Evolutionary conservation across 2,329 filamentous ascomycete genomes (phyloP), one percentile per base, ranked within the genome.

Genomic region (Volutella citrinella): DNA sequence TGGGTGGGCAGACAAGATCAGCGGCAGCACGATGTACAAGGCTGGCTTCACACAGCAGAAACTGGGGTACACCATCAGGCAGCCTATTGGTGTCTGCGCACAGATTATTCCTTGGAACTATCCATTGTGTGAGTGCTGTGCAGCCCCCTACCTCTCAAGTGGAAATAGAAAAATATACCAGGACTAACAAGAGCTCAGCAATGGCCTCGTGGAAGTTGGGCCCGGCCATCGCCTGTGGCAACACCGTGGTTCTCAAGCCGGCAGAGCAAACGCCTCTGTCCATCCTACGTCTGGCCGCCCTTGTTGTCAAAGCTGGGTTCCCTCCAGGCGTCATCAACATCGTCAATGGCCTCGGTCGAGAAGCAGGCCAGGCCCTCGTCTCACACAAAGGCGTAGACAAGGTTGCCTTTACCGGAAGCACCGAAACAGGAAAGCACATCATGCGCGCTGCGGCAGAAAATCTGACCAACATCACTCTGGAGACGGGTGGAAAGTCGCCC

Each of bases 191-290:
- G n/a, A n/a, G n/a, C n/a, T n/a, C n/a, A n/a, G 68, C 71, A 6
- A 87, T 87, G 80, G 80, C 80, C 10, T 74, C 76, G 2, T 86
- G 82, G 82, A 87, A 87, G 54, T 69, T 87, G 10, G 82, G 80
- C 16, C 84, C 84, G 19, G 77, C 77, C 9, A 51, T 81, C 29
- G 74, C n/a, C n/a, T n/a, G n/a, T n/a, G n/a, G n/a, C n/a, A n/a
- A n/a, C n/a, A n/a, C n/a, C n/a, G n/a, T n/a, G 20, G 66, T 81
- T 19, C 60, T 81, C 26, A 81, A 81, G 61, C 67, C 75, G 12
- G 74, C 77, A n/a, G 77, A 80, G 54, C 75, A 79, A 59, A 80
- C 76, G 2, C 77, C 77, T 9, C 62, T 80, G 21, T 75, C 70
- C 36, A 73, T 74, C 51, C 58, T 81, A 4, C 75, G 79, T 36